Evolutionary conservation across 495 filamentous ascomycete species (phyloP).

Genomic region (Penicillium turbatum): DNA sequence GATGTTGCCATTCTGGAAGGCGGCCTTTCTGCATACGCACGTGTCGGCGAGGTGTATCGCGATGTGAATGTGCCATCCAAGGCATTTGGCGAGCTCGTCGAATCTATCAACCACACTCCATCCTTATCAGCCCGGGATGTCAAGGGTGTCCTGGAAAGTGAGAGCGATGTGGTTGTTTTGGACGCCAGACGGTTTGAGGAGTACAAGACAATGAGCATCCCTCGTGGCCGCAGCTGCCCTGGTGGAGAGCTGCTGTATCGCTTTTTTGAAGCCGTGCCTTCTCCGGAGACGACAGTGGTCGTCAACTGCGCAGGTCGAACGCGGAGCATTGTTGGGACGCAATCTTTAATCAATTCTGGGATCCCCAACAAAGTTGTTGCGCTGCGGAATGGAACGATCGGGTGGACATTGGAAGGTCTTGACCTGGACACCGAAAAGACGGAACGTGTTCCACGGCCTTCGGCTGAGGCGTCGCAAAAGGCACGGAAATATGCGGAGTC

Average conservation of each 20-base stretch:
- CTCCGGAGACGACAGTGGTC: slow-evolving; percentile 20
- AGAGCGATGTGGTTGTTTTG: slow-evolving; percentile 17
- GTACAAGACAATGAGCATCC: slow-evolving; percentile 28
- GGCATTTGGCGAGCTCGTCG: slow-evolving; percentile 28
- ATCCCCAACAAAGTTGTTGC: slow-evolving; percentile 25
- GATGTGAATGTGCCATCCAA: slow-evolving; percentile 30
- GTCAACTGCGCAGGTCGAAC: slow-evolving; percentile 29
- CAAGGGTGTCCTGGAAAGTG: slow-evolving; percentile 15
- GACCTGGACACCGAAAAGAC: slow-evolving; percentile 14
- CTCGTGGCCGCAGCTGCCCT: slow-evolving; percentile 24
- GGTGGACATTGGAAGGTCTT: slow-evolving; percentile 26
- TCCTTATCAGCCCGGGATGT: slow-evolving; percentile 22
- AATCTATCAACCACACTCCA: slow-evolving; percentile 27
- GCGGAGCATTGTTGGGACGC: slow-evolving; percentile 25
- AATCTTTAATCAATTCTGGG: slow-evolving; percentile 21
- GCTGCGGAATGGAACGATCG: slow-evolving; percentile 28
- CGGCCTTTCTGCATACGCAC: slow-evolving; percentile 18
- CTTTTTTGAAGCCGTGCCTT: slow-evolving; percentile 22
- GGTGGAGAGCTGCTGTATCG: slow-evolving; percentile 27
- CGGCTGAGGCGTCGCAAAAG: slow-evolving; percentile 7
- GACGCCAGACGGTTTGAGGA: slow-evolving; percentile 25
- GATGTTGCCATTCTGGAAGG: slow-evolving; percentile 20
- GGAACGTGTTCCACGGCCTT: slow-evolving; percentile 14
- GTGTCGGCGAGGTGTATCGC: slow-evolving; percentile 24
- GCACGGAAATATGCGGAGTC: slow-evolving; percentile 15